phyloP scores from a whole-genome alignment of 768 basidiomycete genomes.

The Auriscalpium orientale region DNA sequence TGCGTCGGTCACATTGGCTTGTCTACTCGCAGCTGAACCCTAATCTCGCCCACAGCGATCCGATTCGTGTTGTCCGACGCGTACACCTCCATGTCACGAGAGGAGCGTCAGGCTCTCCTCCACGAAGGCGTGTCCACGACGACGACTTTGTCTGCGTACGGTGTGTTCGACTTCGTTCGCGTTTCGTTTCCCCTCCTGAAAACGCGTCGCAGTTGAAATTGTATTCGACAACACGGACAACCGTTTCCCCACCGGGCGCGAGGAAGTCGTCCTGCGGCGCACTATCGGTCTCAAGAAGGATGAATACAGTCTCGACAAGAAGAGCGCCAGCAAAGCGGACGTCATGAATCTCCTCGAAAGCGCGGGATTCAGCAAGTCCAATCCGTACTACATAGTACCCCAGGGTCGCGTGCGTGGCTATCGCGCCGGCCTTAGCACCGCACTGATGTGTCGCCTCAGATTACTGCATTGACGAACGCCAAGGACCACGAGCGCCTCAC shows the following conservation, averaged over 20 bases:
- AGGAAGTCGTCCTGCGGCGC: conserved; percentile 80
- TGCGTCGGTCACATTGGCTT: conserved; percentile 29
- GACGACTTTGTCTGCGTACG: conserved; percentile 88
- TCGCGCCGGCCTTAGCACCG: no score
- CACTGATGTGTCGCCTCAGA: conserved; percentile 37
- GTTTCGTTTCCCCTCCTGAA: neutral
- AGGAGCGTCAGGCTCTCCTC: conserved; percentile 87
- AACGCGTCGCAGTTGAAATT: conserved; percentile 62
- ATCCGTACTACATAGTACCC: conserved; percentile 98
- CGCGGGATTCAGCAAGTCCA: conserved; percentile 96
- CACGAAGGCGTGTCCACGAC: conserved; percentile 89
- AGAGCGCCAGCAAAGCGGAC: conserved; percentile 92
- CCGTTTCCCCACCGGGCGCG: conserved; percentile 86
- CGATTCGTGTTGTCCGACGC: conserved; percentile 97
- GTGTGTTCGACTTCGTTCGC: conserved; percentile 31
- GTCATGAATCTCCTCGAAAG: conserved; percentile 96
- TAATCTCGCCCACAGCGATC: conserved; percentile 52
- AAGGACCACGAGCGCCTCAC: conserved; percentile 92
- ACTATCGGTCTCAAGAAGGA: conserved; percentile 99
- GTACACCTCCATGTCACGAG: conserved; percentile 90
- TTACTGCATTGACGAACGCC: conserved; percentile 93
- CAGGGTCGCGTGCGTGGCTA: conserved; percentile 76
- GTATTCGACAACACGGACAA: conserved; percentile 93
- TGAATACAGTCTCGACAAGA: conserved; percentile 95
- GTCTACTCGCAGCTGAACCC: neutral